phyloP scores from a whole-genome alignment of 805 yeast species.

The Starmerella apis region DNA sequence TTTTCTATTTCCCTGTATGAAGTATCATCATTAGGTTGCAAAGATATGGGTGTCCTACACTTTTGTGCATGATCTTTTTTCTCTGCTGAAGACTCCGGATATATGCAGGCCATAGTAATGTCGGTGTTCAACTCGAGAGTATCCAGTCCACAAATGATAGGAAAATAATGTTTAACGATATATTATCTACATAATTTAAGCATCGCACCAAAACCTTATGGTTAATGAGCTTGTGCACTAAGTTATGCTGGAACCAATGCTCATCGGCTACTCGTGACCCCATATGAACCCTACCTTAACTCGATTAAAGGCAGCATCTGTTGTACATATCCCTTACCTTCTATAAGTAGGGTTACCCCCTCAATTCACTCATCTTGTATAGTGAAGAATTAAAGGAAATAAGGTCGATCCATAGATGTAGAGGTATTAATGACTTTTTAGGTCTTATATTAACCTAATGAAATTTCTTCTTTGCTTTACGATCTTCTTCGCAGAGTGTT shows the following conservation, averaged over 20 bases:
- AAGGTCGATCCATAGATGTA: too few species aligned
- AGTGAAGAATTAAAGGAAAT: background rate
- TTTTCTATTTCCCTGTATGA: too few species aligned
- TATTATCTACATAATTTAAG: background rate
- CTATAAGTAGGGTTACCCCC: background rate
- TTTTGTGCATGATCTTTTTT: too few species aligned
- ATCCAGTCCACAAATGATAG: background rate
- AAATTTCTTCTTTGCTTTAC: too few species aligned
- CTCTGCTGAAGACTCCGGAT: too few species aligned
- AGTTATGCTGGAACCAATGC: background rate
- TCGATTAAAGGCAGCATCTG: background rate
- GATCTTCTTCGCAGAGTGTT: too few species aligned
- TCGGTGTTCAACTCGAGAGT: too few species aligned
- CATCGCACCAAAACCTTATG: background rate
- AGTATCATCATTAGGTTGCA: too few species aligned
- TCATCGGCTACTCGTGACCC: background rate
- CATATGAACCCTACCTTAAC: slow-evolving; percentile 1
- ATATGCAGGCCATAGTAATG: too few species aligned
- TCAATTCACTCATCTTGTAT: background rate
- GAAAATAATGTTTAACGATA: background rate
- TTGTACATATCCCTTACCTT: background rate
- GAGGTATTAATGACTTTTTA: too few species aligned
- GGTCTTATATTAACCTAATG: too few species aligned
- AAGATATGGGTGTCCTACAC: too few species aligned
- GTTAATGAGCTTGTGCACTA: background rate